Evolutionary conservation across 495 filamentous ascomycete genomes (phyloP).

Genomic region (Aspergillus bertholletiae): DNA sequence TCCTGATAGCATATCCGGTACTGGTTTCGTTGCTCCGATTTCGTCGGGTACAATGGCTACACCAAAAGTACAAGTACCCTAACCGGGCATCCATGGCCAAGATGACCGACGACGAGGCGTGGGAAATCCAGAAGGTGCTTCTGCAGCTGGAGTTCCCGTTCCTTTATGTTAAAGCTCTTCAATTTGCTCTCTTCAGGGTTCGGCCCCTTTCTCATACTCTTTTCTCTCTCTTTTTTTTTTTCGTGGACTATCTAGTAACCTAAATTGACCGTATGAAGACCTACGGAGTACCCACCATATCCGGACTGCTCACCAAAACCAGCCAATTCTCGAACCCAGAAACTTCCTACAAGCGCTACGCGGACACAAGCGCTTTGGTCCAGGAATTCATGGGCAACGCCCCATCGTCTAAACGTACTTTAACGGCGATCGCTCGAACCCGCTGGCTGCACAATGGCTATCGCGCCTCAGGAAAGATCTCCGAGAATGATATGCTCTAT

Average conservation of each 20-base stretch:
- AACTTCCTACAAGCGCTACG: constrained; percentile 58
- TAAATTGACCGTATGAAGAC: constrained; percentile 36
- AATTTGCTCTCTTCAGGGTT: constrained; percentile 66
- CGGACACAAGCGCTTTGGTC: constrained; percentile 59
- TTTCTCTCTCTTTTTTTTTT: neutral
- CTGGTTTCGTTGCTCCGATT: constrained; percentile 44
- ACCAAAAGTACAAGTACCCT: constrained; percentile 46
- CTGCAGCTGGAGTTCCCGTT: constrained; percentile 55
- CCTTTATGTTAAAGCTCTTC: constrained; percentile 50
- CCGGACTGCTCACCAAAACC: constrained; percentile 52
- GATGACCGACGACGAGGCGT: constrained; percentile 65
- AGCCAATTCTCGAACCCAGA: constrained; percentile 51
- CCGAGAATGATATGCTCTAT: constrained; percentile 64
- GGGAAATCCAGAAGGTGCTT: constrained; percentile 48
- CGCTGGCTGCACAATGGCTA: constrained; percentile 65
- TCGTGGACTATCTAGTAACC: neutral
- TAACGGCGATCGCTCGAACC: constrained; percentile 56
- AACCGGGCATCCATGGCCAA: constrained; percentile 50
- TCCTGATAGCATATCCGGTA: constrained; percentile 28
- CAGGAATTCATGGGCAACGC: constrained; percentile 48
- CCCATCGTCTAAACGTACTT: constrained; percentile 47
- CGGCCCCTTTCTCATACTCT: neutral
- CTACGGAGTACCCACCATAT: constrained; percentile 64
- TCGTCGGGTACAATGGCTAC: constrained; percentile 41
- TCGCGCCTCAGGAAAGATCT: constrained; percentile 54